These are phyloP conservation scores for Coemansia sp. DNA, from an alignment of 192 early-diverging fungal genomes.

Conservation along the genomic window DNA sequence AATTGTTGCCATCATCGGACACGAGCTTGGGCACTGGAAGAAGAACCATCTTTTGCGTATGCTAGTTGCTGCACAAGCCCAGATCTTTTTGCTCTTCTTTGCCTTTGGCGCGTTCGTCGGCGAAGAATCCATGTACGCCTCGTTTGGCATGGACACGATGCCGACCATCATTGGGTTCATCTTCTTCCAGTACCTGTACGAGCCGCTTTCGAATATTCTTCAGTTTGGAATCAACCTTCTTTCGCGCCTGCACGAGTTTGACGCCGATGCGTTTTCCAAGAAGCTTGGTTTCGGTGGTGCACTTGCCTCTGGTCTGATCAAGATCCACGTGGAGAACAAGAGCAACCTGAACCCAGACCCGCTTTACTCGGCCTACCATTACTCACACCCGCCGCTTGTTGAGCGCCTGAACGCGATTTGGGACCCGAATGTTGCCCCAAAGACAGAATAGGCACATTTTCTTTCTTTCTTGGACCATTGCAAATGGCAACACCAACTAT, in stretches of 20 bases:
- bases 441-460: conserved; percentile 35
- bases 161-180: conserved; percentile 89
- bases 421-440: conserved; percentile 51
- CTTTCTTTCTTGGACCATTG: not conserved
- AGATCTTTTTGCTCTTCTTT: conserved; percentile 75
- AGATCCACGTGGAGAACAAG: conserved; percentile 88
- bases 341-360: conserved; percentile 83
- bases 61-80: conserved; percentile 71
- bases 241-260: conserved; percentile 86
- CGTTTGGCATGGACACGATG: conserved; percentile 79
- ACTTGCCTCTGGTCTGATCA: conserved; percentile 79
- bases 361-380: conserved; percentile 88
- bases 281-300: conserved; percentile 74
- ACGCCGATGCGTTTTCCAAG: conserved; percentile 89
- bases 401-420: conserved; percentile 76
- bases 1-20: conserved; percentile 90
- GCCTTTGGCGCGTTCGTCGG: conserved; percentile 76
- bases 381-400: conserved; percentile 88
- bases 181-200: conserved; percentile 85
- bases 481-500: not conserved
- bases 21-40: conserved; percentile 97
- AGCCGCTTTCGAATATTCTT: conserved; percentile 75
- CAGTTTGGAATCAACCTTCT: conserved; percentile 76
- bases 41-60: conserved; percentile 79
- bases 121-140: conserved; percentile 70